A percentile compares a stretch with the other conserved stretches of the same genome.
These are phyloP conservation scores for Wickerhamomyces tratensis DNA, from an alignment of 805 yeast species.

Conservation along the genomic window DNA sequence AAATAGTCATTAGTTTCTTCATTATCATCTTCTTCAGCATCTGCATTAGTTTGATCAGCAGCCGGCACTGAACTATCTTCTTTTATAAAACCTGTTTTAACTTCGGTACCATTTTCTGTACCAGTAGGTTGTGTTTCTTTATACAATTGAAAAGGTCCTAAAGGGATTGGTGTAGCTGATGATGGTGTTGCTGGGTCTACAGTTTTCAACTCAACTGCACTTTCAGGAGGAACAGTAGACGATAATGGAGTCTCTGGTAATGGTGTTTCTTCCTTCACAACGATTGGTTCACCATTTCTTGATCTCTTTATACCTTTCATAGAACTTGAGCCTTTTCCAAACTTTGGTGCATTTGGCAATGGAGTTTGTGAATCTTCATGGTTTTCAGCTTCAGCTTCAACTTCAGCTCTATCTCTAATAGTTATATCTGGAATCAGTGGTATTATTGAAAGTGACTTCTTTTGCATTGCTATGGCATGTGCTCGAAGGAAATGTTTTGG, in stretches of 20 bases:
- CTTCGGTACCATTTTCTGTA: no score
- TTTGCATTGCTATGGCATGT: slow-evolving; percentile 95
- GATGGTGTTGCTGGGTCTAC: no score
- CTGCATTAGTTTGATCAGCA: slow-evolving; percentile 10
- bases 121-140: no score
- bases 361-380: slow-evolving; percentile 16
- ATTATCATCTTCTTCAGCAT: slow-evolving; percentile 21
- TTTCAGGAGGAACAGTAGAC: slow-evolving; percentile 4
- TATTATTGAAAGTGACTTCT: slow-evolving; percentile 62
- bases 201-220: no score
- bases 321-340: slow-evolving; percentile 21
- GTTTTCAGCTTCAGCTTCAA: slow-evolving; percentile 35
- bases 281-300: slow-evolving; percentile 24
- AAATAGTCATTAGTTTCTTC: slow-evolving; percentile 30
- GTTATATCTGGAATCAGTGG: slow-evolving; percentile 88
- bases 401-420: slow-evolving; percentile 61
- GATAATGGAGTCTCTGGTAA: slow-evolving; percentile 2
- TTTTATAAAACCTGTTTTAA: neutral
- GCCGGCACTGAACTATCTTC: slow-evolving; percentile 7
- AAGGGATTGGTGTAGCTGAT: no score
- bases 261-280: slow-evolving; percentile 18
- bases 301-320: slow-evolving; percentile 31
- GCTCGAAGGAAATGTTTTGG: slow-evolving; percentile 86
- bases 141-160: no score
- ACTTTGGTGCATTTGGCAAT: slow-evolving; percentile 11